These are phyloP conservation scores for Coemansia guatemalensis DNA, from an alignment of 192 early-diverging fungal species.

Conservation along the genomic window DNA sequence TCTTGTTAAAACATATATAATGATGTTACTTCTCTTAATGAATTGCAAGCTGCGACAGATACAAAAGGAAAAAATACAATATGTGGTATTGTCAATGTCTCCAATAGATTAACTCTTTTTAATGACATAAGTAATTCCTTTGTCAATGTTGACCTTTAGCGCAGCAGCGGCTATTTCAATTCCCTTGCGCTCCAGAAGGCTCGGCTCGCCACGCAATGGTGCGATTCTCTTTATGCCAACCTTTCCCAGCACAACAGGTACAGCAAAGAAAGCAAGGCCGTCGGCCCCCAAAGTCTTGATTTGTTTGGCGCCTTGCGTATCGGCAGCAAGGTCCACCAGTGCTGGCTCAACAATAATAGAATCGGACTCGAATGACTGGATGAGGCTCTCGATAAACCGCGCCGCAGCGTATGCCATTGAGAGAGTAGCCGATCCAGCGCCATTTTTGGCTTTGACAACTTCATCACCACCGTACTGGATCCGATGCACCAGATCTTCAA, in stretches of 20 bases:
- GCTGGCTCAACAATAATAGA: slow-evolving; percentile 80
- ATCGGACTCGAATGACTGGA: slow-evolving; percentile 67
- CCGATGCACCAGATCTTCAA: slow-evolving; percentile 85
- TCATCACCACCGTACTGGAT: slow-evolving; percentile 99
- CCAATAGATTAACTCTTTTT: not conserved
- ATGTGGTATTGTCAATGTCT: not conserved
- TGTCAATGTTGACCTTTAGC: slow-evolving; percentile 83
- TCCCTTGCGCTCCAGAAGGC: slow-evolving; percentile 75
- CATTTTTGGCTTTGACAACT: slow-evolving; percentile 98
- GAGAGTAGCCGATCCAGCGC: slow-evolving; percentile 80
- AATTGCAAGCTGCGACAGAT: too few species aligned
- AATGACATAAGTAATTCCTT: slow-evolving; percentile 75
- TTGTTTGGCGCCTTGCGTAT: slow-evolving; percentile 53
- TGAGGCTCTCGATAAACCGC: slow-evolving; percentile 83
- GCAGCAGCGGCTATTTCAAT: slow-evolving; percentile 73
- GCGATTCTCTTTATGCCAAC: slow-evolving; percentile 84
- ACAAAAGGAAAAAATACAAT: not conserved
- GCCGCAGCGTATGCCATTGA: slow-evolving; percentile 87
- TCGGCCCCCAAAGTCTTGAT: slow-evolving; percentile 56
- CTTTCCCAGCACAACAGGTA: slow-evolving; percentile 67
- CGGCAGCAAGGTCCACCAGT: slow-evolving; percentile 63
- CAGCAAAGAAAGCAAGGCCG: slow-evolving; percentile 68
- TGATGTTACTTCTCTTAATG: too few species aligned
- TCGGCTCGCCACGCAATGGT: slow-evolving; percentile 47
- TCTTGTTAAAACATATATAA: too few species aligned